Evolutionary conservation across 495 filamentous ascomycete species (phyloP).

Genomic region (Tuber umbilicatum): DNA sequence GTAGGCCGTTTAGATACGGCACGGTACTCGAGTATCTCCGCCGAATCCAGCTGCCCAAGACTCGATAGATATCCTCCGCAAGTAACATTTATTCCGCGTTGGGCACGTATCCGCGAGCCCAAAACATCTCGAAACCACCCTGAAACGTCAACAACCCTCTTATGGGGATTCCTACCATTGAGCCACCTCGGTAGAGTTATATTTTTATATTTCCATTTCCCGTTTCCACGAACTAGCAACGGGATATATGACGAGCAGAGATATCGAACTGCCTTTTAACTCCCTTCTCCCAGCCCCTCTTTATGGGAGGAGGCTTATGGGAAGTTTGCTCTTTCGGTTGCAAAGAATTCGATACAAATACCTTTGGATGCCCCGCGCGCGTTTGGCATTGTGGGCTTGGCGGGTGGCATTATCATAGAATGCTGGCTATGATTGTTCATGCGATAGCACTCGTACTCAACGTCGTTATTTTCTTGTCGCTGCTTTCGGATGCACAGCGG

Average conservation of each 20-base stretch:
- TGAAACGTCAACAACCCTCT: background rate
- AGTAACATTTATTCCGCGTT: background rate
- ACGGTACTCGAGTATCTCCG: background rate
- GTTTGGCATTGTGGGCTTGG: slow-evolving; percentile 14
- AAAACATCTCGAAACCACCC: background rate
- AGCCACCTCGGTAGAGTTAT: background rate
- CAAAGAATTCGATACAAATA: slow-evolving; percentile 26
- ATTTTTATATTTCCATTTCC: background rate
- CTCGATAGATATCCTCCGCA: background rate
- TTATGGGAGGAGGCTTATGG: background rate
- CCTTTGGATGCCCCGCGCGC: slow-evolving; percentile 16
- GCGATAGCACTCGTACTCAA: slow-evolving; percentile 16
- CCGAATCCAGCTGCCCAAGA: background rate
- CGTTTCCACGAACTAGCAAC: background rate
- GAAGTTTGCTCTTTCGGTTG: background rate
- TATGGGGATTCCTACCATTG: background rate
- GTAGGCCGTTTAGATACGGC: no score
- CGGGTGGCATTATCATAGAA: slow-evolving; percentile 17
- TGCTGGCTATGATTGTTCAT: slow-evolving; percentile 32
- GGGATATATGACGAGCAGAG: background rate
- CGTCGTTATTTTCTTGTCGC: slow-evolving; percentile 17
- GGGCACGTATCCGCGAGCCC: background rate
- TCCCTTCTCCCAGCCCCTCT: background rate
- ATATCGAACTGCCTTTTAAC: background rate
- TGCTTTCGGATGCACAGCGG: slow-evolving; percentile 12